Evolutionary conservation across 2,329 filamentous ascomycete species (phyloP), one percentile per base, ranked within the genome.

Genomic region (Xylariaceae sp.): DNA sequence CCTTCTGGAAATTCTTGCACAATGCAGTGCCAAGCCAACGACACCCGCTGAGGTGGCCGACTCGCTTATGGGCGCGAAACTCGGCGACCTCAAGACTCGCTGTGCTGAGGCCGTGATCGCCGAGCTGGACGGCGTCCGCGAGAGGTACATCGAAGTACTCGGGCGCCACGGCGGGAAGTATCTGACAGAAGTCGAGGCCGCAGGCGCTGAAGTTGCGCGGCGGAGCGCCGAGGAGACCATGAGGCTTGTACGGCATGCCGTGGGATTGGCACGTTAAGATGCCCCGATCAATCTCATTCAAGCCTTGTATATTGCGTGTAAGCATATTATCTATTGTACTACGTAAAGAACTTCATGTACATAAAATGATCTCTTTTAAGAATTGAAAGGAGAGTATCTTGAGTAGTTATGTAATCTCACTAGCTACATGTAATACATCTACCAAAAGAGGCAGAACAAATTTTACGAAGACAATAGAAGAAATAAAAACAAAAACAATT

Each of bases 1-100:
- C 69, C 77, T 99, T 10, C 73, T 99, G 1, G 85, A 91, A 52
- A 82, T 99, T 13, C 74, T 93, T n/a, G 85, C 85, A 20, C 83
- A 90, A 57, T 84, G 93, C 62, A 82, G 86, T 48, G 61, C 20
- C n/a, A 32, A 39, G 32, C 16, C 23, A 3, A 63, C 64, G 30
- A 66, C 67, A 33, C 67, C 73, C 10, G 67, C 66, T 26, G 64
- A 67, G 26, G 55, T 76, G n/a, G 73, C 69, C 1, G 55, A 60
- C 16, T 59, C 65, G 16, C 66, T 73, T 42, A 60, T 64, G 2
- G 71, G 69, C 11, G 69, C 75, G 20, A 79, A 70, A 33, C 76
- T 91, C 64, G 76, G 76, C 7, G 75, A 76, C 0, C 75, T 93
- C 50, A 93, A 93, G 70, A 77, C 81, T 6, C 74, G 77, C 61